Evolutionary conservation across 2,329 filamentous ascomycete species (phyloP), one percentile per base, ranked within the genome.

Genomic region (Neopestalotiopsis rosae): DNA sequence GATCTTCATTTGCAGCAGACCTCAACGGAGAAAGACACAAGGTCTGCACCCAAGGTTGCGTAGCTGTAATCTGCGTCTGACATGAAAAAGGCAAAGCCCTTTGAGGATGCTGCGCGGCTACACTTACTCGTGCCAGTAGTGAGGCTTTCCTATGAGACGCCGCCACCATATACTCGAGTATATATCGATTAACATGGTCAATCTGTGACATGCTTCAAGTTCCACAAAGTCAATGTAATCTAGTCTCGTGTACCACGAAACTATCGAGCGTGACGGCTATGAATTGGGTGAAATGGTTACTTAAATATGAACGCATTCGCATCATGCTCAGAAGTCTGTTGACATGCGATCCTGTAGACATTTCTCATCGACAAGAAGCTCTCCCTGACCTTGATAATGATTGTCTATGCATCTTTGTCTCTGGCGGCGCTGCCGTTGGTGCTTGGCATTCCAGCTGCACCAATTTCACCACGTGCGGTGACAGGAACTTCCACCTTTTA

Each of bases 401-500:
- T 64, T 45, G 24, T 20, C 14, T 32, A 52, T 38, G 40, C 61
- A 14, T 13, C 20, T 40, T 28, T 52, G 20, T 20, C 61, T 28
- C 14, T 32, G n/a, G 40, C 20, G 34, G 61, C 34, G 28, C 61
- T 64, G 13, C 61, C 61, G 17, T 20, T 49, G 38, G 34, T 49
- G 10, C 12, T 49, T 30, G 61, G 28, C 9, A 64, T 38, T 20
- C 61, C 57, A 34, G 24, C 59, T 62, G 59, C 59, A 62, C 59
- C 32, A 10, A 40, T 62, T 28, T 64, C 61, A n/a, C 61, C 40
- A 6, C 61, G 61, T 13, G 77, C 73, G 24, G 75, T 76, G 42
- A 74, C 78, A 4, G 84, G 84, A 70, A 73, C 79, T 68, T 84
- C 85, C 59, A 88, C 87, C 61, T 87, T 82, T 72, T 89, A 89